Conservation (phyloP, 768 basidiomycete genomes). For the Kwoniella botswanensis region DNA sequence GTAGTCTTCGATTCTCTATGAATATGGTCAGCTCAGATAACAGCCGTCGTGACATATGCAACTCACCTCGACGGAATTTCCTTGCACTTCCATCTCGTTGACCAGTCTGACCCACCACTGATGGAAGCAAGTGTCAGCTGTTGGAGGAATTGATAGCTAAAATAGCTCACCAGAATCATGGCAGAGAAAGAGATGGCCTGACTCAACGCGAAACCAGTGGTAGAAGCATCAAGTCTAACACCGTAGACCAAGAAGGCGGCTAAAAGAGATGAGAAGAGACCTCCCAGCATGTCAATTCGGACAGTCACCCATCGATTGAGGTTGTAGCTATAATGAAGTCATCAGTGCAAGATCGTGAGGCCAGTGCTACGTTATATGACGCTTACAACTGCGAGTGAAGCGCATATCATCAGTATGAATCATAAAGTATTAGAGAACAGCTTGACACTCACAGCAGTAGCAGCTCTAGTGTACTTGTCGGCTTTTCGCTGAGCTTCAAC, state of each 20-base stretch:
- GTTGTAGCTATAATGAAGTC: slow-evolving; percentile 59
- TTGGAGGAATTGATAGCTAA: too few relatives aligned
- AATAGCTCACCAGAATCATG: slow-evolving; percentile 44
- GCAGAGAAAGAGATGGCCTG: slow-evolving; percentile 56
- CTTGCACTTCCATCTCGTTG: slow-evolving; percentile 57
- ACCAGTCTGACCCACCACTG: slow-evolving; percentile 55
- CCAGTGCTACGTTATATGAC: not conserved
- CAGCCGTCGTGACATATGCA: not conserved
- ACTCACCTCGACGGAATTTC: slow-evolving; percentile 57
- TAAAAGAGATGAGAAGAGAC: slow-evolving; percentile 64
- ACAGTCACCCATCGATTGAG: slow-evolving; percentile 58
- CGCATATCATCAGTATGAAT: slow-evolving; percentile 1
- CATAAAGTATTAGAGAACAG: not conserved
- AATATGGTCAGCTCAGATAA: not conserved
- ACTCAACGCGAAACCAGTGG: slow-evolving; percentile 56
- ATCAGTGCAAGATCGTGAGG: slow-evolving; percentile 58
- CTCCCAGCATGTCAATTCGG: slow-evolving; percentile 68
- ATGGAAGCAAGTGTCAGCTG: too few relatives aligned
- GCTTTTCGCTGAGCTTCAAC: slow-evolving; percentile 63
- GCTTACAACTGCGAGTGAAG: slow-evolving; percentile 23
- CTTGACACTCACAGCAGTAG: slow-evolving; percentile 34
- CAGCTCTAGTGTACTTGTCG: slow-evolving; percentile 61
- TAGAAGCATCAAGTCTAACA: slow-evolving; percentile 48
- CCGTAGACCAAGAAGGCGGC: slow-evolving; percentile 67
- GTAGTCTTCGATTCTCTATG: slow-evolving; percentile 66